Conservation (phyloP, 2,329 filamentous ascomycete species). For the Lithohypha guttulata region DNA sequence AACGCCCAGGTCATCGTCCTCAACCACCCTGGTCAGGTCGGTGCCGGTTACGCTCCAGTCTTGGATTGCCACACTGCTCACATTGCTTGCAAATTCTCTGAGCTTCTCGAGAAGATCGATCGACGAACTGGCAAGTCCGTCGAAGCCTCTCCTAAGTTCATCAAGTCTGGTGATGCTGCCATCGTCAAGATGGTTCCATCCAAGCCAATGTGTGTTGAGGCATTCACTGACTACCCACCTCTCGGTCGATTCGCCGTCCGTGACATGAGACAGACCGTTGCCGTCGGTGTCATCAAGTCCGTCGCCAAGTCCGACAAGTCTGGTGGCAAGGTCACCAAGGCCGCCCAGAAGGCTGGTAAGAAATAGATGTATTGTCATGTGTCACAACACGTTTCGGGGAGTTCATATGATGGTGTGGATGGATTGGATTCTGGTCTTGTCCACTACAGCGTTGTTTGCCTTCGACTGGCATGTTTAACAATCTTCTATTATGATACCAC, state of each 20-base stretch:
- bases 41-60: constrained; percentile 97
- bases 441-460: constrained; percentile 6
- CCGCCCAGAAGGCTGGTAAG: constrained; percentile 20
- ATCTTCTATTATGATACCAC: constrained; percentile 8
- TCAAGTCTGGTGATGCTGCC: constrained; percentile 99
- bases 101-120: constrained; percentile 99
- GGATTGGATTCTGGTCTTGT: constrained; percentile 9
- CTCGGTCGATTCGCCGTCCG: constrained; percentile 99
- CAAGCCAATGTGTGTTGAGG: constrained; percentile 99
- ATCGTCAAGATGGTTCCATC: constrained; percentile 99
- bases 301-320: constrained; percentile 54
- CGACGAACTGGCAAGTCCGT: constrained; percentile 98
- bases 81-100: constrained; percentile 99
- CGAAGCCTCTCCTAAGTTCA: constrained; percentile 91
- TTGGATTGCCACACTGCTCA: constrained; percentile 99
- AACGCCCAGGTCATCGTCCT: constrained; percentile 99
- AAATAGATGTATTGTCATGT: constrained; percentile 14
- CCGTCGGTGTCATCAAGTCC: constrained; percentile 70
- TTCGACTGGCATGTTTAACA: constrained; percentile 7
- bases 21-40: constrained; percentile 99
- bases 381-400: constrained; percentile 4
- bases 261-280: constrained; percentile 61
- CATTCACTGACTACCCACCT: constrained; percentile 99
- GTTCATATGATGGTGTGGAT: constrained; percentile 10
- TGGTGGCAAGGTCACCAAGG: constrained; percentile 49